Conservation (phyloP, 1,284 basidiomycete species). For the Ustilago hordei region DNA sequence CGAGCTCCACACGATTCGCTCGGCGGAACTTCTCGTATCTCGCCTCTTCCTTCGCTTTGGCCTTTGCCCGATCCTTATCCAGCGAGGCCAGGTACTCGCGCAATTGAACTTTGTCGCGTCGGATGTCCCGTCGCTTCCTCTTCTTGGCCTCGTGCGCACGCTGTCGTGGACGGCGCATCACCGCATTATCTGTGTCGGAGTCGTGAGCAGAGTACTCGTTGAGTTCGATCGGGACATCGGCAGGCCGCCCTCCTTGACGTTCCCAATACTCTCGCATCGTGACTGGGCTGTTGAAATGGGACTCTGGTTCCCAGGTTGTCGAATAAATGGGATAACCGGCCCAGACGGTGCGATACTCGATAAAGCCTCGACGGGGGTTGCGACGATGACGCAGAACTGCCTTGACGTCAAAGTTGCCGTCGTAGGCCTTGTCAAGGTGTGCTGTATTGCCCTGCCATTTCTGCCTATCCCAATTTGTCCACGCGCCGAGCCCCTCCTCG, state of each 20-base stretch:
- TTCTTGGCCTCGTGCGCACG: slow-evolving; percentile 37
- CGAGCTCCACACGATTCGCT: slow-evolving; percentile 14
- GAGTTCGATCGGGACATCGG: slow-evolving; percentile 10
- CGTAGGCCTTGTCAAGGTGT: slow-evolving; percentile 39
- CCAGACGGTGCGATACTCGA: slow-evolving; percentile 45
- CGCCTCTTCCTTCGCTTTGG: slow-evolving; percentile 17
- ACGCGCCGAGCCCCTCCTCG: slow-evolving; percentile 33
- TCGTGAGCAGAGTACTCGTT: slow-evolving; percentile 16
- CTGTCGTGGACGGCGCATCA: slow-evolving; percentile 29
- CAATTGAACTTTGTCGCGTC: slow-evolving; percentile 32
- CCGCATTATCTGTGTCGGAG: slow-evolving; percentile 43
- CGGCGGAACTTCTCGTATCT: slow-evolving; percentile 19
- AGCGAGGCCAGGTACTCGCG: slow-evolving; percentile 27
- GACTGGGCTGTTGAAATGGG: slow-evolving; percentile 20
- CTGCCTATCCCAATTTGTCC: slow-evolving; percentile 29
- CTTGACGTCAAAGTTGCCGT: slow-evolving; percentile 27
- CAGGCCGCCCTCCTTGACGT: slow-evolving; percentile 38
- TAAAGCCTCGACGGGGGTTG: slow-evolving; percentile 36
- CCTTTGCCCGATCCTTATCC: slow-evolving; percentile 6
- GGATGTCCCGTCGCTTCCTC: slow-evolving; percentile 36
- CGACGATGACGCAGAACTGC: slow-evolving; percentile 40
- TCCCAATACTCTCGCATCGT: slow-evolving; percentile 44
- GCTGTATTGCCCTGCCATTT: slow-evolving; percentile 40
- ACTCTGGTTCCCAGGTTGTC: slow-evolving; percentile 39
- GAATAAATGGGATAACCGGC: slow-evolving; percentile 44